Conservation (phyloP, 192 early-diverging fungal species). For the Oehlia diaphana region DNA sequence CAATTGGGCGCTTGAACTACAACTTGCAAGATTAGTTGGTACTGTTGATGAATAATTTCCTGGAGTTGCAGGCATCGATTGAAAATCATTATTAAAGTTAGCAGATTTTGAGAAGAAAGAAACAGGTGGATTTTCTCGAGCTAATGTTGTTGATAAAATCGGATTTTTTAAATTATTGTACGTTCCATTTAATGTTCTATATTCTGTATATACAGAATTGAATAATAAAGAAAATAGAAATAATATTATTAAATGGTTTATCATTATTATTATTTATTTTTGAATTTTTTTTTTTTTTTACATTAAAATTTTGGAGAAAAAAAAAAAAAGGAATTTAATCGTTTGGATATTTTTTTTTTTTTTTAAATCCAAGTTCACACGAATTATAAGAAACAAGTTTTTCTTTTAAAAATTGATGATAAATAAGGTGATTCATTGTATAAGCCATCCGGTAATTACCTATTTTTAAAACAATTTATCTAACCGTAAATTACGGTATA, state of each 20-base stretch:
- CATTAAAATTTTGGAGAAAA: too few relatives aligned
- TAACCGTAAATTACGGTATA: too few relatives aligned
- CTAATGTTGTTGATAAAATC: not conserved
- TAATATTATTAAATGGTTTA: not conserved
- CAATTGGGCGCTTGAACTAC: not conserved
- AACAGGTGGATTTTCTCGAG: not conserved
- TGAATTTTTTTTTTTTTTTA: too few relatives aligned
- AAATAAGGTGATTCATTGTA: too few relatives aligned
- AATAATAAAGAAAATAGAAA: not conserved
- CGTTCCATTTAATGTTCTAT: not conserved
- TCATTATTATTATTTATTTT: not conserved
- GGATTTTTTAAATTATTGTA: not conserved
- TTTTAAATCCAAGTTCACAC: too few relatives aligned
- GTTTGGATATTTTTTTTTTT: too few relatives aligned
- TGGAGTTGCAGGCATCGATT: not conserved
- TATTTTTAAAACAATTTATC: too few relatives aligned
- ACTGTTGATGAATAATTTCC: conserved; percentile 2
- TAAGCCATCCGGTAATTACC: too few relatives aligned
- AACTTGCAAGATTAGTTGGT: not conserved
- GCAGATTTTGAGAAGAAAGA: not conserved
- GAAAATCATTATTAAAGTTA: not conserved
- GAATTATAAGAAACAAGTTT: too few relatives aligned
- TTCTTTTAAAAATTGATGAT: too few relatives aligned
- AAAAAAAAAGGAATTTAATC: too few relatives aligned
- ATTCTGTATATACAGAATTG: not conserved